These are phyloP conservation scores for Cryptococcus sp. DNA, from an alignment of 1,284 basidiomycete genomes.

Conservation along the genomic window DNA sequence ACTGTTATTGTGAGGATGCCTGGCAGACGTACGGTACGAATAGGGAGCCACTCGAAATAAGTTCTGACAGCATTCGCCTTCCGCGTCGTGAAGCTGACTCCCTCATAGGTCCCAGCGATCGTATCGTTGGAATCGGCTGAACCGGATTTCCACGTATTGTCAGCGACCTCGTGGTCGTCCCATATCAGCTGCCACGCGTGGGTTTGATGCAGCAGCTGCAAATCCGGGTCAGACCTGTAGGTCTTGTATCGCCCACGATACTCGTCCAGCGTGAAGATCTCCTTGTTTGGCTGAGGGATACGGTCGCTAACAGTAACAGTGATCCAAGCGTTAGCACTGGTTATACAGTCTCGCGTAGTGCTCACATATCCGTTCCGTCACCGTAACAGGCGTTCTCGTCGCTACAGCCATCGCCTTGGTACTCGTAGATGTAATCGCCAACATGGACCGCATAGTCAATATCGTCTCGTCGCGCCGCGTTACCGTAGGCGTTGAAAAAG, in stretches of 20 bases:
- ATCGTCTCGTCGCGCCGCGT: conserved; percentile 61
- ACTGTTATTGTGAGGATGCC: not conserved
- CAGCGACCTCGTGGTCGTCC: conserved; percentile 67
- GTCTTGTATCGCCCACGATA: conserved; percentile 65
- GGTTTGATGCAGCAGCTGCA: conserved; percentile 59
- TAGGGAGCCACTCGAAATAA: conserved; percentile 72
- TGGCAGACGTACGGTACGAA: conserved; percentile 42
- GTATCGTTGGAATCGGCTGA: conserved; percentile 67
- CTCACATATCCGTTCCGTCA: conserved; percentile 37
- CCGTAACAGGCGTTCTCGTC: conserved; percentile 42
- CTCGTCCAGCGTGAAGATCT: conserved; percentile 64
- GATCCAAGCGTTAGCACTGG: not conserved
- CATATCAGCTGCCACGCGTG: conserved; percentile 65
- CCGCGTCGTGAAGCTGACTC: conserved; percentile 41
- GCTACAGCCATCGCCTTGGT: conserved; percentile 42
- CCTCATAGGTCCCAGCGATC: conserved; percentile 47
- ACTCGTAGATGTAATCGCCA: conserved; percentile 61
- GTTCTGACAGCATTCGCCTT: conserved; percentile 65
- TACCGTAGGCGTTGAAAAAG: conserved; percentile 69
- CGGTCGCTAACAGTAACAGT: conserved; percentile 33
- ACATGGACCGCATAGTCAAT: conserved; percentile 64
- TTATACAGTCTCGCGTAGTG: not conserved
- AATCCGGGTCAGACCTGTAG: conserved; percentile 62
- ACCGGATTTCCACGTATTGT: conserved; percentile 66
- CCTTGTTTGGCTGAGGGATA: conserved; percentile 53